These are phyloP conservation scores for Diaporthe eres DNA, from an alignment of 2,329 filamentous ascomycete species.

Conservation along the genomic window DNA sequence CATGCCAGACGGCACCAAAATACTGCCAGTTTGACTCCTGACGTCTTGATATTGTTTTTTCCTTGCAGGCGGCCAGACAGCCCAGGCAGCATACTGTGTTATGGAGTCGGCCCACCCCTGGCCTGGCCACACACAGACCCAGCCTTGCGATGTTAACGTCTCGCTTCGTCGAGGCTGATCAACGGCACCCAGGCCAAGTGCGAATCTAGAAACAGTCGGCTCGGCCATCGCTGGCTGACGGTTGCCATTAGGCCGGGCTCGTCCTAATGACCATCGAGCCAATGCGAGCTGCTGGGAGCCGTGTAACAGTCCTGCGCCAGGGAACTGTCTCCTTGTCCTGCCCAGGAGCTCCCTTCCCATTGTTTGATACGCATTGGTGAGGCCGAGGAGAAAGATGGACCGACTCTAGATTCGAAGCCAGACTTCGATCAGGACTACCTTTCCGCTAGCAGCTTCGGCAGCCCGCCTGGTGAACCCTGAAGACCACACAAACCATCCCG, in stretches of 20 bases:
- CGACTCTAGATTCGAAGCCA: constrained; percentile 15
- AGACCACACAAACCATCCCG: background rate
- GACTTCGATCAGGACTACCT: constrained; percentile 28
- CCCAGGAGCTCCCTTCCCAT: constrained; percentile 4
- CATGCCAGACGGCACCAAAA: constrained; percentile 7
- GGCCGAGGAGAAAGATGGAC: background rate
- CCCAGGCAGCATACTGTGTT: background rate
- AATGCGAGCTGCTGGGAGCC: background rate
- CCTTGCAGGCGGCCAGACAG: background rate
- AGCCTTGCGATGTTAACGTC: constrained; percentile 34
- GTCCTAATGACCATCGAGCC: background rate
- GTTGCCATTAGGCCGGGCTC: constrained; percentile 14
- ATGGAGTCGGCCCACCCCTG: background rate
- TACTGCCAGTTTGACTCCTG: background rate
- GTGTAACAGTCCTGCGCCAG: constrained; percentile 26
- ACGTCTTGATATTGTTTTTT: background rate
- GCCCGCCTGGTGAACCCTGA: constrained; percentile 1
- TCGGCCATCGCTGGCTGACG: constrained; percentile 23
- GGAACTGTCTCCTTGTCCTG: constrained; percentile 15
- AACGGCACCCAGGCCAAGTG: constrained; percentile 12
- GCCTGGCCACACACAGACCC: background rate
- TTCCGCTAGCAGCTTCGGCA: constrained; percentile 2
- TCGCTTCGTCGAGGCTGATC: constrained; percentile 21
- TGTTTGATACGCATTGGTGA: background rate
- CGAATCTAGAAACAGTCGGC: constrained; percentile 16